Evolutionary conservation across 2,329 filamentous ascomycete genomes (phyloP).

Genomic region (Neofusicoccum umdonicola): DNA sequence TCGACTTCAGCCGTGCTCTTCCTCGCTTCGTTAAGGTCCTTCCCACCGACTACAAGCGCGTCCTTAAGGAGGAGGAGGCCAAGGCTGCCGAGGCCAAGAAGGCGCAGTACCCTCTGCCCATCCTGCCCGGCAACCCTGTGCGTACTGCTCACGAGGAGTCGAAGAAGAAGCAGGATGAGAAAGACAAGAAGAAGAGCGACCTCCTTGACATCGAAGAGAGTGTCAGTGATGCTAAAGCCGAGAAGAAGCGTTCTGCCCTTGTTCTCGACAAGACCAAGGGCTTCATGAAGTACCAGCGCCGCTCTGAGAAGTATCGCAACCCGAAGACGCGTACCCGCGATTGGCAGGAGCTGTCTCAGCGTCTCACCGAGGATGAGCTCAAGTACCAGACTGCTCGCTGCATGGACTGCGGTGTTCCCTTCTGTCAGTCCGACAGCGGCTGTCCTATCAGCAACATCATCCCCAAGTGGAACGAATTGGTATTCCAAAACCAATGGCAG

Average conservation of each 20-base stretch:
- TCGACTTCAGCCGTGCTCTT: conserved; percentile 92
- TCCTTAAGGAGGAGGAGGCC: conserved; percentile 78
- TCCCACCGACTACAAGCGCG: conserved; percentile 93
- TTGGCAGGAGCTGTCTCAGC: conserved; percentile 86
- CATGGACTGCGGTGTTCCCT: conserved; percentile 98
- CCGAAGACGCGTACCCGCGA: conserved; percentile 83
- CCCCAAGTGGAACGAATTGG: conserved; percentile 90
- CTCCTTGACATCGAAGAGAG: conserved; percentile 85
- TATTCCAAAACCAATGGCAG: conserved; percentile 75
- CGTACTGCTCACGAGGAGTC: conserved; percentile 53
- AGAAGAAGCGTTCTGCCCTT: conserved; percentile 85
- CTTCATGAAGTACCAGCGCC: conserved; percentile 96
- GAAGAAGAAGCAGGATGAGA: conserved; percentile 56
- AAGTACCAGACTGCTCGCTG: conserved; percentile 96
- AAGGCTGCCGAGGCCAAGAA: conserved; percentile 85
- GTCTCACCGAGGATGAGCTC: conserved; percentile 88
- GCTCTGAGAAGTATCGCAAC: conserved; percentile 88
- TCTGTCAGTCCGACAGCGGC: conserved; percentile 94
- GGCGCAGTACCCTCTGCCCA: conserved; percentile 75
- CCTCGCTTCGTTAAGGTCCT: conserved; percentile 91
- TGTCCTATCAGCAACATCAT: conserved; percentile 98
- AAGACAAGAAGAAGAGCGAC: conserved; percentile 69
- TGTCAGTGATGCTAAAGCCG: conserved; percentile 74
- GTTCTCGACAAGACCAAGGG: conserved; percentile 97
- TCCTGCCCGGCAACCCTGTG: conserved; percentile 65